Percentiles rank a stretch among this genome's conserved stretches.
These are phyloP conservation scores for Mucor velutinosus DNA, from an alignment of 371 early-diverging fungal species.

Conservation along the genomic window DNA sequence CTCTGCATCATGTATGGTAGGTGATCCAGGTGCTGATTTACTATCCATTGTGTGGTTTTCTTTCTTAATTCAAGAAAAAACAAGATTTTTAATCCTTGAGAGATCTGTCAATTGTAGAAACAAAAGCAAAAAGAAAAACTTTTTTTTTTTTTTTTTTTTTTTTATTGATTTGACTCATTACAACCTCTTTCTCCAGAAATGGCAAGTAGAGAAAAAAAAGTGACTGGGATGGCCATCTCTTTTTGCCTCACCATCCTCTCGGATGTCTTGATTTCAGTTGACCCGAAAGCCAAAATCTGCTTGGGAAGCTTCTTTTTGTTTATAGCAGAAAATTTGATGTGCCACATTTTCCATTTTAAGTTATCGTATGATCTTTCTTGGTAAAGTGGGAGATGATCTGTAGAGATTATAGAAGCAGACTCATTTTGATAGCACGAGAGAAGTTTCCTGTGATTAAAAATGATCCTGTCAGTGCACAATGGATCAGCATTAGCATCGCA, in stretches of 20 bases:
- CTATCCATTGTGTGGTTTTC: constrained; percentile 18
- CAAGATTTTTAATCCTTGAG: background rate
- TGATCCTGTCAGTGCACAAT: no score
- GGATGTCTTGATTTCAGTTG: background rate
- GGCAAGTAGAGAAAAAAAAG: background rate
- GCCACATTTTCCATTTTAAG: no score
- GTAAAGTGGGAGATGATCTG: no score
- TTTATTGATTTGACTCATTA: no score
- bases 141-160: background rate
- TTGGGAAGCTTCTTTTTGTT: no score
- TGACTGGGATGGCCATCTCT: constrained; percentile 1
- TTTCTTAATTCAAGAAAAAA: constrained; percentile 3
- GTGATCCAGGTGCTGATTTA: constrained; percentile 11
- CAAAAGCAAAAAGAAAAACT: constrained; percentile 5
- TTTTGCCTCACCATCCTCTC: background rate
- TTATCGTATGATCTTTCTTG: no score
- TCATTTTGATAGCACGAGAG: no score
- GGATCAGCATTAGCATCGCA: no score
- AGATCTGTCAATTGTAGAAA: background rate
- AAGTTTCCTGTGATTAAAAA: no score
- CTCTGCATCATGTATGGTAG: constrained; percentile 14
- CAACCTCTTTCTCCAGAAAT: background rate
- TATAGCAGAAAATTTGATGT: no score
- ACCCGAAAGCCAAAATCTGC: background rate
- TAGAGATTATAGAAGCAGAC: no score